Percentiles rank a stretch among this genome's conserved stretches.
Evolutionary conservation across 2,329 filamentous ascomycete genomes (phyloP).

Genomic region (Beauveria varroae): DNA sequence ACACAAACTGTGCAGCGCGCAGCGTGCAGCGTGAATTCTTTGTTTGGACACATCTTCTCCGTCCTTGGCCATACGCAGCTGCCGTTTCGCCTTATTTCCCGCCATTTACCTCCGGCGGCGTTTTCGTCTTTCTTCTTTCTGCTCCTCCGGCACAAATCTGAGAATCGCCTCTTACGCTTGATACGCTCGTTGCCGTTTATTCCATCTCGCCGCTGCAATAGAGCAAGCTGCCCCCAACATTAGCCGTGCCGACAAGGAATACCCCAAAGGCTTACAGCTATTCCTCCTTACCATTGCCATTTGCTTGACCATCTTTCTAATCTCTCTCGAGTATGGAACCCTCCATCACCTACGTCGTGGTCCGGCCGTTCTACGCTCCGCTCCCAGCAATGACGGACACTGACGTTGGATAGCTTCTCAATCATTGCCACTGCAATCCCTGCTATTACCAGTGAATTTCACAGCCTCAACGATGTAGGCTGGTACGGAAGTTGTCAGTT

Average conservation of each 20-base stretch:
- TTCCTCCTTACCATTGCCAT: background rate
- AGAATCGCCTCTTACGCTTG: background rate
- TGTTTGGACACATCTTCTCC: too few relatives aligned
- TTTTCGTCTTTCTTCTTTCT: background rate
- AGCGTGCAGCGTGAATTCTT: too few relatives aligned
- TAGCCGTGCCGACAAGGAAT: background rate
- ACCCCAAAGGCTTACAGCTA: background rate
- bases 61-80: too few relatives aligned
- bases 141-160: background rate
- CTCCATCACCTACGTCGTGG: background rate
- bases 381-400: background rate
- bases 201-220: background rate
- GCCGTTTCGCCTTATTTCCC: too few relatives aligned
- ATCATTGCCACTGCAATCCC: constrained; percentile 3
- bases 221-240: background rate
- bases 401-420: background rate
- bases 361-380: background rate
- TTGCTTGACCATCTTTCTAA: background rate
- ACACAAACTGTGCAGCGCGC: too few relatives aligned
- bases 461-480: background rate
- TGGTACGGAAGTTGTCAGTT: constrained; percentile 2
- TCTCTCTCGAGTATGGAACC: background rate
- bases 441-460: background rate
- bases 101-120: too few relatives aligned
- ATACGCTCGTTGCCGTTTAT: background rate